These are phyloP conservation scores for Bipolaris oryzae DNA, from an alignment of 2,329 filamentous ascomycete species.

Conservation along the genomic window DNA sequence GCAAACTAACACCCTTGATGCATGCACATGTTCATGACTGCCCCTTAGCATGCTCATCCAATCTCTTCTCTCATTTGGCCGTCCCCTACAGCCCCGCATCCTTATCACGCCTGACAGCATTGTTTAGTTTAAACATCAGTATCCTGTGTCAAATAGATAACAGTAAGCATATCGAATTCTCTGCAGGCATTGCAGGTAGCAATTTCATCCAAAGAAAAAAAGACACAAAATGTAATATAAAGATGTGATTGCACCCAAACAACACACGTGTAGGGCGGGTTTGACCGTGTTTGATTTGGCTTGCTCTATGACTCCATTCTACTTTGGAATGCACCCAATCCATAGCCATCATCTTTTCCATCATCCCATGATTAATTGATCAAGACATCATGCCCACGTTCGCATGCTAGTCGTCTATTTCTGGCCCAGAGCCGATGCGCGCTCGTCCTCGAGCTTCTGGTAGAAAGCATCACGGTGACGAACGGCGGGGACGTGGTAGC, in stretches of 20 bases:
- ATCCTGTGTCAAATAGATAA: background rate
- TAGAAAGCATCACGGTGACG: slow-evolving; percentile 68
- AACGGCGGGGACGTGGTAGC: slow-evolving; percentile 69
- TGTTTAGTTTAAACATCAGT: background rate
- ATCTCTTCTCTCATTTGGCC: too few species aligned
- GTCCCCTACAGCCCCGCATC: background rate
- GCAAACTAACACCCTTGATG: background rate
- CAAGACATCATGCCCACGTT: slow-evolving; percentile 38
- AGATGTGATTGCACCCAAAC: background rate
- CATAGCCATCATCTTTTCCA: slow-evolving; percentile 33
- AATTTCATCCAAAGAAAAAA: background rate
- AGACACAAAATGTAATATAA: background rate
- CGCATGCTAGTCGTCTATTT: slow-evolving; percentile 23
- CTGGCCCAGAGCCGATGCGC: slow-evolving; percentile 56
- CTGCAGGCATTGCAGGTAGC: background rate
- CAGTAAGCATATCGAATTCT: background rate
- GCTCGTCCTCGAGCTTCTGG: slow-evolving; percentile 67
- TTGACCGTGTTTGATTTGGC: slow-evolving; percentile 19
- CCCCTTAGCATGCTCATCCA: background rate
- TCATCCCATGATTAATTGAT: slow-evolving; percentile 26
- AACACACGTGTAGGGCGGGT: background rate
- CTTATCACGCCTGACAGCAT: background rate
- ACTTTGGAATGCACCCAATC: slow-evolving; percentile 42
- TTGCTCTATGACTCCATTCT: slow-evolving; percentile 32
- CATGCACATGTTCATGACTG: background rate